These are phyloP conservation scores for Andrographis paniculata DNA, from an alignment of 305 asterid genomes.

Conservation along the genomic window DNA sequence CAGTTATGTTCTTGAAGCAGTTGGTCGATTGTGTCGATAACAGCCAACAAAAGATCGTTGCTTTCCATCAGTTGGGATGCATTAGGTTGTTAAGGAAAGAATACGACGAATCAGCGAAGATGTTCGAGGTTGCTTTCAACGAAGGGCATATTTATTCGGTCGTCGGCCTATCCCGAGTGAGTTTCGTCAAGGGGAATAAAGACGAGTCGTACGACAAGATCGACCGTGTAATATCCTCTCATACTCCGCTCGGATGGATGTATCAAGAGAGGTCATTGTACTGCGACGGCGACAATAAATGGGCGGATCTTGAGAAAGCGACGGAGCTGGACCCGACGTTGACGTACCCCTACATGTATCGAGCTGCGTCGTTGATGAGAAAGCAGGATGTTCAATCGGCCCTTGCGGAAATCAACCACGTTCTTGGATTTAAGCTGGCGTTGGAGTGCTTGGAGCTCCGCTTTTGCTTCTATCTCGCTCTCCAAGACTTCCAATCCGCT, in stretches of 20 bases:
- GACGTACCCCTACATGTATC: conserved; percentile 87
- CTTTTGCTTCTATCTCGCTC: conserved; percentile 74
- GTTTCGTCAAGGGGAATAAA: conserved; percentile 44
- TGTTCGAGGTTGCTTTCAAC: conserved; percentile 59
- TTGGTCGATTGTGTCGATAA: conserved; percentile 52
- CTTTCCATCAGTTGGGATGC: conserved; percentile 83
- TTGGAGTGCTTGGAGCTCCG: conserved; percentile 94
- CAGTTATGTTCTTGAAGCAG: conserved; percentile 50
- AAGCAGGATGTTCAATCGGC: conserved; percentile 64
- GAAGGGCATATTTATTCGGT: conserved; percentile 82
- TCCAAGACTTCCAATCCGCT: conserved; percentile 80
- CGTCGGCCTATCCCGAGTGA: conserved; percentile 65
- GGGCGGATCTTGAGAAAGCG: conserved; percentile 69
- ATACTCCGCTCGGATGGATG: conserved; percentile 87
- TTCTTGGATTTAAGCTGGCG: conserved; percentile 86
- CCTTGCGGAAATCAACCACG: conserved; percentile 67
- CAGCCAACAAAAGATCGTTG: conserved; percentile 60
- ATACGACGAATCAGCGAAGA: conserved; percentile 54
- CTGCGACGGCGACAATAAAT: conserved; percentile 46
- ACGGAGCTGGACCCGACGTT: conserved; percentile 86
- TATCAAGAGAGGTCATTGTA: conserved; percentile 85
- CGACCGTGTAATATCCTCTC: conserved; percentile 54
- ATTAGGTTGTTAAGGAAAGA: conserved; percentile 67
- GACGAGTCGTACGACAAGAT: conserved; percentile 50
- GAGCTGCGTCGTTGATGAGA: conserved; percentile 91